Percentiles rank a stretch among this genome's conserved stretches.
Evolutionary conservation across 768 basidiomycete genomes (phyloP).

Genomic region (Kondoa malvinella): DNA sequence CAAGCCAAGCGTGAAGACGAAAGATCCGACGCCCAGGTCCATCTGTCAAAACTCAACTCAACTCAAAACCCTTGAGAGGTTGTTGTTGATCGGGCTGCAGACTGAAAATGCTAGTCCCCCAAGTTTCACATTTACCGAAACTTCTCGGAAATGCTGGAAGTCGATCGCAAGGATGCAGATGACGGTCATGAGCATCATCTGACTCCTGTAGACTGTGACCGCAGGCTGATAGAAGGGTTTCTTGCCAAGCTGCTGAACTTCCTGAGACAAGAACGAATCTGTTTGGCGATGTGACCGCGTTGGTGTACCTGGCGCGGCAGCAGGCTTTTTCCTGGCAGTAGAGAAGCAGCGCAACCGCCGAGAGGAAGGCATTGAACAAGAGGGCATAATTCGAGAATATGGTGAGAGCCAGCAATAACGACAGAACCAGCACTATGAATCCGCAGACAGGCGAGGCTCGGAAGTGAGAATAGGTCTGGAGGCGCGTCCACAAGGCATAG

Average conservation of each 20-base stretch:
- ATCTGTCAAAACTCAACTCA: no score
- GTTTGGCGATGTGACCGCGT: no score
- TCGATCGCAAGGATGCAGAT: slow-evolving; percentile 89
- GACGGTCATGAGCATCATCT: slow-evolving; percentile 87
- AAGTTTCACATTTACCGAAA: slow-evolving; percentile 84
- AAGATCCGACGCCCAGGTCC: slow-evolving; percentile 94
- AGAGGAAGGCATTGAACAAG: no score
- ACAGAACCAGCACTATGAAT: slow-evolving; percentile 51
- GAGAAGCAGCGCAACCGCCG: no score
- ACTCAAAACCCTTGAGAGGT: no score
- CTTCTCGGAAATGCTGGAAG: slow-evolving; percentile 73
- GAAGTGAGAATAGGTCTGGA: background rate
- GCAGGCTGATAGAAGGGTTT: slow-evolving; percentile 44
- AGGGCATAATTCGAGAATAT: no score
- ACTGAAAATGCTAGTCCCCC: slow-evolving; percentile 58
- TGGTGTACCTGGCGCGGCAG: background rate
- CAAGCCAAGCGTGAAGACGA: slow-evolving; percentile 88
- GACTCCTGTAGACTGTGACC: slow-evolving; percentile 70
- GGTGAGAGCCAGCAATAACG: slow-evolving; percentile 46
- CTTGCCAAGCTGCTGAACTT: background rate
- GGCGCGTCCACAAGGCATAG: slow-evolving; percentile 47
- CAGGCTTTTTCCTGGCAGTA: no score
- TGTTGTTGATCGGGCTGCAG: no score
- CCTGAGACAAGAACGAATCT: background rate
- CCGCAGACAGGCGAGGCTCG: slow-evolving; percentile 40